Conservation (phyloP, 352 stramenopile genomes). For the Blastocystis sp. region DNA sequence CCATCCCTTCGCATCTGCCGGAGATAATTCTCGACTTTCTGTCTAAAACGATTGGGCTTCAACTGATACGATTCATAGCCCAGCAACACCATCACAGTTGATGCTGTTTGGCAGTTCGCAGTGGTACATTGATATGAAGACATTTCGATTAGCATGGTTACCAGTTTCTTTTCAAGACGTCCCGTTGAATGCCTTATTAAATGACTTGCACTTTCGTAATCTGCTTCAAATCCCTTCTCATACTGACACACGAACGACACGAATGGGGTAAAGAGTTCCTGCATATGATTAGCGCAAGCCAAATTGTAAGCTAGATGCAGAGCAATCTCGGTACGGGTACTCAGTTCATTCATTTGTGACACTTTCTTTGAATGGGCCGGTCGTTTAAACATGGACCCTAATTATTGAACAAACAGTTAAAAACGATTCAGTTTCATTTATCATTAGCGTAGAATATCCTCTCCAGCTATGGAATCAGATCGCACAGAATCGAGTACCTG, state of each 20-base stretch:
- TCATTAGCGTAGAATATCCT: no score
- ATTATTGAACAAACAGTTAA: constrained; percentile 25
- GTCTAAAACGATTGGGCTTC: not conserved
- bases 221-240: not conserved
- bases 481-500: not conserved
- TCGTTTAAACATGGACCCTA: not conserved
- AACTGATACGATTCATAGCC: not conserved
- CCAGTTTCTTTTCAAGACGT: not conserved
- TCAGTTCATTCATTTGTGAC: not conserved
- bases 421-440: not conserved
- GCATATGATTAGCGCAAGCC: not conserved
- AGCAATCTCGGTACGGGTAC: not conserved
- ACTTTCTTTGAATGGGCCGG: not conserved
- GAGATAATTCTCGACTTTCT: constrained; percentile 15
- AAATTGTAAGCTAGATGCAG: constrained; percentile 24
- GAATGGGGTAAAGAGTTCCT: not conserved
- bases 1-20: not conserved
- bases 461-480: no score
- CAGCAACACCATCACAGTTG: not conserved
- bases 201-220: constrained; percentile 24
- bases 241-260: not conserved
- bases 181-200: constrained; percentile 31
- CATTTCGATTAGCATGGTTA: constrained; percentile 15
- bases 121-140: constrained; percentile 3
- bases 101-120: not conserved